These are phyloP conservation scores for Chrysosporium keratinophilum DNA, from an alignment of 2,329 filamentous ascomycete genomes.

Conservation along the genomic window DNA sequence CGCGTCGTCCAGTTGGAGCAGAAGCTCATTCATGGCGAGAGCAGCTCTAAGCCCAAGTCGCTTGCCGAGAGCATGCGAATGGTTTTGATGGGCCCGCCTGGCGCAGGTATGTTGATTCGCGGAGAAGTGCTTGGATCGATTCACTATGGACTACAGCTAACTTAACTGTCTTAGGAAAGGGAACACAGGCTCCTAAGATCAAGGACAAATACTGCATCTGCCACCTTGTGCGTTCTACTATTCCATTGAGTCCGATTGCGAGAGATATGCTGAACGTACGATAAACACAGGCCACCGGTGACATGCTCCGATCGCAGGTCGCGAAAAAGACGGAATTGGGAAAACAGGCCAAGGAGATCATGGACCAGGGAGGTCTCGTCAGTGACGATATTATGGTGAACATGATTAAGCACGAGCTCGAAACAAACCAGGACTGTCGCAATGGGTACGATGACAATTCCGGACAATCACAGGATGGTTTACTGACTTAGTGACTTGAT, in stretches of 20 bases:
- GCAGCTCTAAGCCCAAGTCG: constrained; percentile 43
- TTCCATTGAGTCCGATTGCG: background rate
- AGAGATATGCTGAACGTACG: background rate
- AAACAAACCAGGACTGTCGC: constrained; percentile 88
- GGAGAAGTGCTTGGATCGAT: background rate
- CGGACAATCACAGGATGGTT: background rate
- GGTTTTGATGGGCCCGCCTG: constrained; percentile 94
- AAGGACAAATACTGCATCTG: constrained; percentile 97
- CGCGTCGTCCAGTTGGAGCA: constrained; percentile 78
- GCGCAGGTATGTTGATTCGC: constrained; percentile 65
- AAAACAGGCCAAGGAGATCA: constrained; percentile 98
- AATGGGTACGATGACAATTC: constrained; percentile 58
- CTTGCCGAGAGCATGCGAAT: constrained; percentile 66
- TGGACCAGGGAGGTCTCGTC: constrained; percentile 95
- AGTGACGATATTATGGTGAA: constrained; percentile 98
- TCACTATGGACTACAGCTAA: background rate
- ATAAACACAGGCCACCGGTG: constrained; percentile 69
- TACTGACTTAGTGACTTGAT: constrained; percentile 13
- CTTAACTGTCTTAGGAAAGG: constrained; percentile 60
- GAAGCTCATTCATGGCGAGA: constrained; percentile 48
- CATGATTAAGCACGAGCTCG: constrained; percentile 98
- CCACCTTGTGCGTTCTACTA: constrained; percentile 62
- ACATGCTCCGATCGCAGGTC: constrained; percentile 98
- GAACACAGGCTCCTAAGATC: constrained; percentile 94
- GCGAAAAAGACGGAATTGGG: constrained; percentile 93